A percentile compares a stretch with the other conserved stretches of the same genome.
Evolutionary conservation across 1,139 yeast species (phyloP).

Genomic region (Pneumocystis oryctolagi): DNA sequence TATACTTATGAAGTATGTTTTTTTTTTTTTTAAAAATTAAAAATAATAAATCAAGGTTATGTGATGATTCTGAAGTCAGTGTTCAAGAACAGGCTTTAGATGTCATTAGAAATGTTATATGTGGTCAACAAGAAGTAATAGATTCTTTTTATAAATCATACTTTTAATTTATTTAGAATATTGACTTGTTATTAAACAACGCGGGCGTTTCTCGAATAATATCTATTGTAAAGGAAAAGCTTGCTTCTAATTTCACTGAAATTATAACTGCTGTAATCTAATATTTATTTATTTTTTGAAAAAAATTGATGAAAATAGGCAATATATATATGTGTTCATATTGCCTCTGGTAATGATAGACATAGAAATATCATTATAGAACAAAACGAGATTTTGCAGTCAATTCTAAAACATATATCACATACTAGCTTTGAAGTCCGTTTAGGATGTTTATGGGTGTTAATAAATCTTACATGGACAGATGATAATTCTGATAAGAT

Average conservation of each 20-base stretch:
- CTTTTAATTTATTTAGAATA: not conserved
- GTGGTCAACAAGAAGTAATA: slow-evolving; percentile 45
- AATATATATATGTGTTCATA: slow-evolving; percentile 40
- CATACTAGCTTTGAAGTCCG: slow-evolving; percentile 32
- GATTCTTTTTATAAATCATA: slow-evolving; percentile 27
- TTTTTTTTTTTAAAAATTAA: slow-evolving; percentile 25
- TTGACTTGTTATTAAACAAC: slow-evolving; percentile 18
- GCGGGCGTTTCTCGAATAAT: slow-evolving; percentile 17
- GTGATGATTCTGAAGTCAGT: slow-evolving; percentile 35
- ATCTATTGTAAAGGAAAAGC: slow-evolving; percentile 15
- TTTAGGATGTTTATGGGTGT: slow-evolving; percentile 43
- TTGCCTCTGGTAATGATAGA: slow-evolving; percentile 39
- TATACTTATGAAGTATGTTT: not conserved
- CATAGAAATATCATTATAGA: slow-evolving; percentile 34
- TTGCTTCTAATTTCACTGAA: slow-evolving; percentile 22
- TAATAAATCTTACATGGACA: slow-evolving; percentile 43
- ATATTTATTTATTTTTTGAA: not conserved
- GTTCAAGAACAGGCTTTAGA: slow-evolving; percentile 57
- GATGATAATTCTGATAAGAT: slow-evolving; percentile 22
- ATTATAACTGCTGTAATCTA: slow-evolving; percentile 28
- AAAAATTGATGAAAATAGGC: slow-evolving; percentile 16
- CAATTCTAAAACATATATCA: slow-evolving; percentile 24
- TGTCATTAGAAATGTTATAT: slow-evolving; percentile 58
- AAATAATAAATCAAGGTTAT: slow-evolving; percentile 36
- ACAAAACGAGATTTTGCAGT: slow-evolving; percentile 30